phyloP scores from a whole-genome alignment of 2,329 filamentous ascomycete species.

The Cladosporium velox region DNA sequence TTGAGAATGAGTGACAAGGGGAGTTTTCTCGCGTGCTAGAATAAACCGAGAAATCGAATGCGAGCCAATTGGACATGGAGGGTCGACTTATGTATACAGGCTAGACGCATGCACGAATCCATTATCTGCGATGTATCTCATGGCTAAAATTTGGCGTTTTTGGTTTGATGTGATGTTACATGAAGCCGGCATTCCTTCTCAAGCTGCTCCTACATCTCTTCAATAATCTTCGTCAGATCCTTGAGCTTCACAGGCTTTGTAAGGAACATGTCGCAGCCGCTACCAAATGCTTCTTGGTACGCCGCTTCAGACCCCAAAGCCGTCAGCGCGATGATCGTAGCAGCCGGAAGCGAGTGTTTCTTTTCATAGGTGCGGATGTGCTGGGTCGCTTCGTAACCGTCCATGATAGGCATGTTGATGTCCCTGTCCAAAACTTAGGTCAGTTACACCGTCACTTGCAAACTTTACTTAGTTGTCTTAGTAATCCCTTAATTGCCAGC shows the following conservation, averaged over 20 bases:
- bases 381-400: conserved; percentile 39
- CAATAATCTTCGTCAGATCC: conserved; percentile 39
- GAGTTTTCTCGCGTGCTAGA: background rate
- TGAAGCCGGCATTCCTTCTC: no score
- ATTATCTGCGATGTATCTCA: no score
- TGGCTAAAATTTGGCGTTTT: no score
- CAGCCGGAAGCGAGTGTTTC: conserved; percentile 24
- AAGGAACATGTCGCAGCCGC: conserved; percentile 35
- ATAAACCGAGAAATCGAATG: no score
- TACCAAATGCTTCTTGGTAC: conserved; percentile 32
- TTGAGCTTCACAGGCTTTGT: conserved; percentile 40
- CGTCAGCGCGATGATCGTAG: conserved; percentile 30
- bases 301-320: conserved; percentile 26
- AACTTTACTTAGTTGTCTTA: no score
- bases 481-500: no score
- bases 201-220: conserved; percentile 17
- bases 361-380: conserved; percentile 37
- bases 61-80: background rate
- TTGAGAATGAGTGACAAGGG: background rate
- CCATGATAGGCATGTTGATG: conserved; percentile 38
- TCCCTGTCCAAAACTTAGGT: conserved; percentile 27
- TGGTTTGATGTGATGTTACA: no score
- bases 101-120: background rate
- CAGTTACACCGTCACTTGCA: no score
- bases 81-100: background rate